Conservation (phyloP, 352 stramenopile genomes). For the Phytophthora kernoviae region DNA sequence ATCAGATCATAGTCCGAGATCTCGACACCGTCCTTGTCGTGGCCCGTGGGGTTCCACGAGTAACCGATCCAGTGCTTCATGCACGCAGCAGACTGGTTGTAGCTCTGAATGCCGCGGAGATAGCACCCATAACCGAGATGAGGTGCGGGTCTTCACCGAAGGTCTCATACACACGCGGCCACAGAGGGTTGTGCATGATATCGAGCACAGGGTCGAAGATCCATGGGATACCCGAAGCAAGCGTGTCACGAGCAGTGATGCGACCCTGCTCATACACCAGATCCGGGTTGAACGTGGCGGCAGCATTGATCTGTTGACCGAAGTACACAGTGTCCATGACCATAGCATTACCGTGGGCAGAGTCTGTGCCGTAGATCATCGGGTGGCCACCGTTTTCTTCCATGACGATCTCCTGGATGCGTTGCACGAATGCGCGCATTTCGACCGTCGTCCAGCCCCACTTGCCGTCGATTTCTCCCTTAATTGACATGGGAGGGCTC, state of each 20-base stretch:
- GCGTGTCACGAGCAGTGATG: constrained; percentile 55
- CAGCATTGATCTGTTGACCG: constrained; percentile 84
- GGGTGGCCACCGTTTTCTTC: constrained; percentile 59
- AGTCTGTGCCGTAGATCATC: constrained; percentile 87
- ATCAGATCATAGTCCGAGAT: constrained; percentile 68
- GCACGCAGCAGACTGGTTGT: constrained; percentile 62
- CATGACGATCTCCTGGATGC: constrained; percentile 81
- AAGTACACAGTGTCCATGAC: constrained; percentile 77
- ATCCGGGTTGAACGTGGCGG: constrained; percentile 84
- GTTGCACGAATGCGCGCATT: constrained; percentile 63
- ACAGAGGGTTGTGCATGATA: constrained; percentile 82
- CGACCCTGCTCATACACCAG: constrained; percentile 57
- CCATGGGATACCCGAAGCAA: constrained; percentile 83
- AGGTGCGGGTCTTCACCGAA: constrained; percentile 91
- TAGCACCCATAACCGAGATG: constrained; percentile 68
- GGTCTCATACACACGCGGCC: constrained; percentile 88
- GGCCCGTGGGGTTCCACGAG: constrained; percentile 66
- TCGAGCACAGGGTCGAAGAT: constrained; percentile 86
- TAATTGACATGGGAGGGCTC: constrained; percentile 43
- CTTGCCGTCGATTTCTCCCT: constrained; percentile 12
- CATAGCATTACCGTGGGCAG: constrained; percentile 85
- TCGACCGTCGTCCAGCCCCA: constrained; percentile 53
- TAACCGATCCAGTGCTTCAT: constrained; percentile 89
- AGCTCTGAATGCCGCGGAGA: constrained; percentile 78
- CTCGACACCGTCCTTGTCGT: constrained; percentile 76